Base-by-base conservation (phyloP, 768 basidiomycete species). In the Fistulinella prunicolor region DNA sequence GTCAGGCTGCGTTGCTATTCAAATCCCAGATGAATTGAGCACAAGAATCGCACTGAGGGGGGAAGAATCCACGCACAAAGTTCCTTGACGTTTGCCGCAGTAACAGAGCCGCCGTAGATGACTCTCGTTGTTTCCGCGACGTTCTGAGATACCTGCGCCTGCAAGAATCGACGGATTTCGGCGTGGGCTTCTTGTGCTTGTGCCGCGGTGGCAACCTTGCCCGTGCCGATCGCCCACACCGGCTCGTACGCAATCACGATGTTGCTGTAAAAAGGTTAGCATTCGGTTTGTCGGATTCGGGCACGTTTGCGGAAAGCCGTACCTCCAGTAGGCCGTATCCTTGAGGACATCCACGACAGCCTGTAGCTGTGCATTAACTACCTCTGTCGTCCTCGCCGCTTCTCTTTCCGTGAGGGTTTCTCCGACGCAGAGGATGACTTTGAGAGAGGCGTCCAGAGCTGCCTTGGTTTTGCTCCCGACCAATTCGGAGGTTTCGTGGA, bases 201-300 rank as follows among this genome's bases (percentile, higher is more conserved):
- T n/a, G 74, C 76, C 1, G 89, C 75, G 26, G 90, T 90, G 38
- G 95, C 95, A 44, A 96, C 94, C 68, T 89, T 95, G 54, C 95
- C 95, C 12, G 95, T 97, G 38, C 96, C 96, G 67, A 98, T 98
- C 28, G 96, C 95, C 95, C 96, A 98, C 16, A 98, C 91, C 36
- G 94, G 91, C 68, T 95, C 92, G 68, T 94, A 99, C 17, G 96
- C 96, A 60, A 99, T 78, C 49, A 99, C 95, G 62, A 98, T 76
- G 54, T 89, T 82, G 61, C 93, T 94, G 53, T 6, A 48, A 39
- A 14, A 34, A 29, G 19, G 4, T 7, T 45, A 3, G 28, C n/a
- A n/a, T n/a, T n/a, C n/a, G n/a, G n/a, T n/a, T n/a, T n/a, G n/a
- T n/a, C n/a, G n/a, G n/a, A n/a, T n/a, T n/a, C n/a, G n/a, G n/a